Conservation (phyloP, 2,329 filamentous ascomycete genomes). For the Gaeumannomyces sp. region DNA sequence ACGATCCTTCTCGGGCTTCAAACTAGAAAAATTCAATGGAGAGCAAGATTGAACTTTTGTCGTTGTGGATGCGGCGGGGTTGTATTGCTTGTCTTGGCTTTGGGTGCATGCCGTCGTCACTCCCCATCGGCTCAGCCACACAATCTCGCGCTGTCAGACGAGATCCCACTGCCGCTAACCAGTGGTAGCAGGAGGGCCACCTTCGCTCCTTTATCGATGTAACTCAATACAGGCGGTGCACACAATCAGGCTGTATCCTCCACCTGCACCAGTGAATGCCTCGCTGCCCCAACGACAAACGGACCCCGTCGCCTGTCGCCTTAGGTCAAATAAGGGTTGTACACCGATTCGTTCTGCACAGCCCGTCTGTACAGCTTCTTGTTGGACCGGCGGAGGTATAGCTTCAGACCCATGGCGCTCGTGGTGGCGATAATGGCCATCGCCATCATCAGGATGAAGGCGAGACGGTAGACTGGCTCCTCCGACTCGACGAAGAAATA, state of each 20-base stretch:
- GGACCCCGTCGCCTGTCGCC: too few species aligned
- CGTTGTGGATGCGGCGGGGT: too few species aligned
- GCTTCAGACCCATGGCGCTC: conserved; percentile 3
- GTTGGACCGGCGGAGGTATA: conserved; percentile 1
- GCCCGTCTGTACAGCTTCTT: conserved; percentile 5
- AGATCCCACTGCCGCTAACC: too few species aligned
- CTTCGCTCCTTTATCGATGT: not conserved
- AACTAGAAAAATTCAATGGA: too few species aligned
- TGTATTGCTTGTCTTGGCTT: not conserved
- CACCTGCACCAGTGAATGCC: too few species aligned
- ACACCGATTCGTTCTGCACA: not conserved
- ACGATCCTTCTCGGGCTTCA: not conserved
- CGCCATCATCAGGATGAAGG: conserved; percentile 4
- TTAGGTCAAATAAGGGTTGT: conserved; percentile 3
- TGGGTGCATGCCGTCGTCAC: not conserved
- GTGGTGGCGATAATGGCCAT: conserved; percentile 1
- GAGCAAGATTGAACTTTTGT: too few species aligned
- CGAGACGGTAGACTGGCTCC: conserved; percentile 4
- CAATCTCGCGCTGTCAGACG: not conserved
- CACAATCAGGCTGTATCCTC: not conserved
- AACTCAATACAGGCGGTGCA: not conserved
- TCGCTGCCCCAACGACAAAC: not conserved
- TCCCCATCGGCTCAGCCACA: not conserved
- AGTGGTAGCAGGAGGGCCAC: not conserved
- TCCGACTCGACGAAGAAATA: conserved; percentile 8